Evolutionary conservation across 345 rosid species (phyloP).

Genomic region (Gossypium australe): DNA sequence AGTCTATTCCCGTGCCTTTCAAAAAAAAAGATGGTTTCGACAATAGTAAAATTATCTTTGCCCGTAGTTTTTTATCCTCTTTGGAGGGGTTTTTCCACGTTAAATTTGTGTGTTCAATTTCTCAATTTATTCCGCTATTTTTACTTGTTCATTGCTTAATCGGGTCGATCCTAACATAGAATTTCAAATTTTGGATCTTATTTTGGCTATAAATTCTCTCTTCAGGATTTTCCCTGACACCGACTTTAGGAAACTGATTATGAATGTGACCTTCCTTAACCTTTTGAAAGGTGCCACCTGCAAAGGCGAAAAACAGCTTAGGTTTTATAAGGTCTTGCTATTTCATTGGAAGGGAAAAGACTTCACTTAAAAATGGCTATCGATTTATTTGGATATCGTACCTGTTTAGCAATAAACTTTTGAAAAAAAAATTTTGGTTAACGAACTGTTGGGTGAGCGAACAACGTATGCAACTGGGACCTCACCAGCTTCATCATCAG

Average conservation of each 20-base stretch:
- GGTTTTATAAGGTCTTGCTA: background rate
- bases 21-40: too few relatives aligned
- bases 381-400: constrained; percentile 10
- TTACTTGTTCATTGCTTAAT: too few relatives aligned
- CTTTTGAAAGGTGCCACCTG: constrained; percentile 90
- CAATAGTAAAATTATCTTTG: too few relatives aligned
- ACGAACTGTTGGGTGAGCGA: constrained; percentile 53
- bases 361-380: background rate
- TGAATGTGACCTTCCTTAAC: constrained; percentile 59
- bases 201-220: constrained; percentile 63
- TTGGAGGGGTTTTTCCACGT: too few relatives aligned
- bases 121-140: too few relatives aligned
- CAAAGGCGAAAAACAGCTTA: background rate
- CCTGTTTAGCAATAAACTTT: constrained; percentile 77
- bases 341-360: background rate
- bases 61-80: too few relatives aligned
- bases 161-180: too few relatives aligned
- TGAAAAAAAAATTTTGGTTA: constrained; percentile 63
- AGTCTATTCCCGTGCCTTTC: too few relatives aligned
- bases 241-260: constrained; percentile 63
- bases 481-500: constrained; percentile 93
- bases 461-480: constrained; percentile 86
- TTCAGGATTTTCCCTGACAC: constrained; percentile 84
- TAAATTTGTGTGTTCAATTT: too few relatives aligned
- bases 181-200: constrained; percentile 51